phyloP scores from a whole-genome alignment of 1,284 basidiomycete genomes.

The Heterobasidion parviporum region DNA sequence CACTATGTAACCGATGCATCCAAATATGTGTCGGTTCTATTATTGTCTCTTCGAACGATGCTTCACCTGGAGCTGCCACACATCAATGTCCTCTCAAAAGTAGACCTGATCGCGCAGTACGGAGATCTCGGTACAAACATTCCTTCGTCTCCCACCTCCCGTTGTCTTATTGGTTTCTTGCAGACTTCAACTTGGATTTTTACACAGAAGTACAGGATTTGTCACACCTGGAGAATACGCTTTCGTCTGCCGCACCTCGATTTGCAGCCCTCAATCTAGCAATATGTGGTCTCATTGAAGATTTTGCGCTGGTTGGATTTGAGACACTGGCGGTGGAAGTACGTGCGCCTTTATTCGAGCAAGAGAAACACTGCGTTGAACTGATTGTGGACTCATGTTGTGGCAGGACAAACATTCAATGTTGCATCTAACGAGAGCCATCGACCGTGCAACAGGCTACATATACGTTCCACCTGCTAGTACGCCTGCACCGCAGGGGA shows the following conservation, averaged over 20 bases:
- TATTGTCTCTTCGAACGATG: slow-evolving; percentile 93
- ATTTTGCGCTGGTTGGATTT: slow-evolving; percentile 92
- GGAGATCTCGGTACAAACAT: slow-evolving; percentile 71
- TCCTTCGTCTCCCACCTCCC: neutral
- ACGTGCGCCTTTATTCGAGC: slow-evolving; percentile 12
- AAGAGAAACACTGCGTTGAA: neutral
- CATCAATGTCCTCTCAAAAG: slow-evolving; percentile 94
- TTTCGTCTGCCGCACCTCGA: slow-evolving; percentile 58
- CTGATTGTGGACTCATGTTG: neutral
- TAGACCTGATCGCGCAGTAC: slow-evolving; percentile 83
- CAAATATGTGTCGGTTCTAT: slow-evolving; percentile 90
- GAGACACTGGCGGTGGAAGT: slow-evolving; percentile 96
- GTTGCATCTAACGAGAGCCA: slow-evolving; percentile 73
- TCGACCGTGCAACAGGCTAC: slow-evolving; percentile 89
- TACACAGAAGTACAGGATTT: slow-evolving; percentile 98
- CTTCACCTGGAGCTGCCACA: slow-evolving; percentile 97
- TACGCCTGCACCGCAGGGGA: slow-evolving; percentile 43
- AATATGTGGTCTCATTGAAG: slow-evolving; percentile 88
- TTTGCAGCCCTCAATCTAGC: slow-evolving; percentile 81
- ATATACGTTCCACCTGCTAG: slow-evolving; percentile 64
- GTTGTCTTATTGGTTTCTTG: neutral
- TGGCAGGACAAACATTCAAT: slow-evolving; percentile 87
- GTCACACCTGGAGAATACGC: slow-evolving; percentile 75
- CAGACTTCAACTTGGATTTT: slow-evolving; percentile 96
- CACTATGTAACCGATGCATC: slow-evolving; percentile 95